Base-by-base conservation (phyloP, 208 protist species). In the Wallacemonas sp. region DNA sequence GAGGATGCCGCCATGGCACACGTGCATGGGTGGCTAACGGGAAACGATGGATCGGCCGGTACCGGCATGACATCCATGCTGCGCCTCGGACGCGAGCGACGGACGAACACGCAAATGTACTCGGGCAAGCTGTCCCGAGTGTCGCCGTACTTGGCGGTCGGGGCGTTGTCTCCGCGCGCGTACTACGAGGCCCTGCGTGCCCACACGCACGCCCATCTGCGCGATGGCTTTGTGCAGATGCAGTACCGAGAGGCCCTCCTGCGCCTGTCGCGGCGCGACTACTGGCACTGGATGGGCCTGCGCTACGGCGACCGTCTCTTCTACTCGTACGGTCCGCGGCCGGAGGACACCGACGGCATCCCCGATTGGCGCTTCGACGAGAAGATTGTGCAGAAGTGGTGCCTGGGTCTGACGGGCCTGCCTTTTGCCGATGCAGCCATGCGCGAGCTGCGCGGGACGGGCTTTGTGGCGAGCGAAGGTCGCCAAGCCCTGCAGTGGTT, bases 261-360 rank as follows among this genome's bases (percentile, higher is more conserved):
- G 39, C 79, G 92, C 54, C 80, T 96, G 23, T 89, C 80, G 18
- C 76, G 86, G 57, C 84, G 92, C 2, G 92, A 97, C 64, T 94
- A 93, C 72, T 97, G 89, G 84, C 89, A 97, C 57, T 97, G 88
- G 85, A 85, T 91, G 82, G 89, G 89, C 2, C 65, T 95, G 42
- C 85, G 86, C 52, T 95, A 83, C 64, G 92, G 92, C 2, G 76
- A 73, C 12, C 74, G 72, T n/a, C 83, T 97, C 65, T 93, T 93
- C 73, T 88, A 81, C 67, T 67, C 76, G 23, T 94, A 94, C 64
- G 92, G 92, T 3, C 92, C 92, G 18, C 77, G 79, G 28, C 92
- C 92, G 5, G 85, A 92, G 50, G 77, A 87, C 28, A 94, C 87
- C 26, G 87, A 91, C 72, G 76, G 76, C 11, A 66, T 92, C 4